Evolutionary conservation across 768 basidiomycete species (phyloP).

Genomic region (Artomyces pyxidatus): DNA sequence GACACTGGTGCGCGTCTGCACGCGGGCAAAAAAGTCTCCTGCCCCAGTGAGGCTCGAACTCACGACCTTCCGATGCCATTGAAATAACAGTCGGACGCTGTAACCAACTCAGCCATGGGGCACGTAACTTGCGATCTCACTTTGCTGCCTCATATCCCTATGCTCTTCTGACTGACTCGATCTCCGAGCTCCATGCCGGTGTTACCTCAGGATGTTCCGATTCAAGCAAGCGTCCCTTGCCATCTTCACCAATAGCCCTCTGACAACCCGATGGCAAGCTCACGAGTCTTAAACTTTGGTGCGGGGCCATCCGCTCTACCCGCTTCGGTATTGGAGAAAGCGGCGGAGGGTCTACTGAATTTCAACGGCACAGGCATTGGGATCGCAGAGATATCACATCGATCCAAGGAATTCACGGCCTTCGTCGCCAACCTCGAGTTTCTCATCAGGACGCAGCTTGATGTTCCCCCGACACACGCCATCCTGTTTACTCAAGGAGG

Average conservation of each 20-base stretch:
- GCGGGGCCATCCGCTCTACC: constrained; percentile 94
- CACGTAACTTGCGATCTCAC: constrained; percentile 18
- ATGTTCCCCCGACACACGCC: constrained; percentile 74
- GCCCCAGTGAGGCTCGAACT: constrained; percentile 56
- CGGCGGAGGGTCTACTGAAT: constrained; percentile 80
- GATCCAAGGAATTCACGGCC: constrained; percentile 79
- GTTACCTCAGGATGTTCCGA: too few relatives aligned
- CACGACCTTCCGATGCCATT: constrained; percentile 52
- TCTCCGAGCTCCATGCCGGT: background rate
- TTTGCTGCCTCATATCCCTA: background rate
- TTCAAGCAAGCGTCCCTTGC: too few relatives aligned
- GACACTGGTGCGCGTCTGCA: background rate
- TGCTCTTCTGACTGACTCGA: background rate
- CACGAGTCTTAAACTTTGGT: constrained; percentile 80
- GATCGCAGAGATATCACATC: constrained; percentile 92
- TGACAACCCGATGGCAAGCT: too few relatives aligned
- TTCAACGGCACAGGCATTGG: constrained; percentile 90
- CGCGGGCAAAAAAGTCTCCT: background rate
- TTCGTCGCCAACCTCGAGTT: constrained; percentile 56
- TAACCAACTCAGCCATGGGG: constrained; percentile 75
- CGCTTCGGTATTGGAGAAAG: constrained; percentile 74
- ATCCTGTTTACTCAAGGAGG: constrained; percentile 95
- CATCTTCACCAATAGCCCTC: too few relatives aligned
- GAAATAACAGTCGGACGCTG: constrained; percentile 69
- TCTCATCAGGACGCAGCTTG: constrained; percentile 67